phyloP scores from a whole-genome alignment of 2,329 filamentous ascomycete genomes.

The Elsinoe necatrix region DNA sequence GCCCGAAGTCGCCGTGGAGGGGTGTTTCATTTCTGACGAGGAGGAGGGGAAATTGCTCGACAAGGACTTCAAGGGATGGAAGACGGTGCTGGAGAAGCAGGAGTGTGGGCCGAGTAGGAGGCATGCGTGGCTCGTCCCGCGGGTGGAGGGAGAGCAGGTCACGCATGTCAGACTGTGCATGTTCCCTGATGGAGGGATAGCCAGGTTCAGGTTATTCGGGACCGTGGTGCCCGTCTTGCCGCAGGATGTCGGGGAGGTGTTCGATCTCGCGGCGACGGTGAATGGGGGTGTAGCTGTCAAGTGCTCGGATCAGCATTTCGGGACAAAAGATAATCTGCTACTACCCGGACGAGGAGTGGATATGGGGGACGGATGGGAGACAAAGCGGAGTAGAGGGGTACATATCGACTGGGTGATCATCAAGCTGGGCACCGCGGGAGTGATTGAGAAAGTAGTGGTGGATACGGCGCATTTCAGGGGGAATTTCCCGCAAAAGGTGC shows the following conservation, averaged over 20 bases:
- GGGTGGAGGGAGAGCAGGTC: constrained; percentile 54
- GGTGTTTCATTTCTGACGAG: constrained; percentile 57
- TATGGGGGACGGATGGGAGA: constrained; percentile 88
- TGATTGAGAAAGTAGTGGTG: constrained; percentile 58
- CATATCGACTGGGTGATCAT: constrained; percentile 79
- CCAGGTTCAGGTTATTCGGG: constrained; percentile 69
- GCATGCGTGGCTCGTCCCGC: constrained; percentile 61
- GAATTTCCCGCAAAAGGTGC: constrained; percentile 72
- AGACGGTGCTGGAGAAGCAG: constrained; percentile 59
- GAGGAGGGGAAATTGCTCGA: constrained; percentile 53
- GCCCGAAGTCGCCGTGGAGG: constrained; percentile 69
- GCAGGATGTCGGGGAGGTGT: constrained; percentile 52
- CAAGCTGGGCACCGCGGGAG: constrained; percentile 57
- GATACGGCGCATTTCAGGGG: constrained; percentile 79
- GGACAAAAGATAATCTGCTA: constrained; percentile 71
- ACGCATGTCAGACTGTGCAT: constrained; percentile 75
- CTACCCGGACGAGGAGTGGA: constrained; percentile 69
- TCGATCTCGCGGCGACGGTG: constrained; percentile 69
- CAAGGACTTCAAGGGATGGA: constrained; percentile 47
- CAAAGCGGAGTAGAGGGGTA: constrained; percentile 61
- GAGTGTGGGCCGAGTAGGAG: constrained; percentile 66
- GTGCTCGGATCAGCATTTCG: constrained; percentile 79
- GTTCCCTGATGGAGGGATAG: constrained; percentile 80
- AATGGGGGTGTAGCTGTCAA: constrained; percentile 68
- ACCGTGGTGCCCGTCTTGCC: constrained; percentile 70